These are phyloP conservation scores for Fistulinella cinereoalba DNA, from an alignment of 1,284 basidiomycete species.

Conservation along the genomic window DNA sequence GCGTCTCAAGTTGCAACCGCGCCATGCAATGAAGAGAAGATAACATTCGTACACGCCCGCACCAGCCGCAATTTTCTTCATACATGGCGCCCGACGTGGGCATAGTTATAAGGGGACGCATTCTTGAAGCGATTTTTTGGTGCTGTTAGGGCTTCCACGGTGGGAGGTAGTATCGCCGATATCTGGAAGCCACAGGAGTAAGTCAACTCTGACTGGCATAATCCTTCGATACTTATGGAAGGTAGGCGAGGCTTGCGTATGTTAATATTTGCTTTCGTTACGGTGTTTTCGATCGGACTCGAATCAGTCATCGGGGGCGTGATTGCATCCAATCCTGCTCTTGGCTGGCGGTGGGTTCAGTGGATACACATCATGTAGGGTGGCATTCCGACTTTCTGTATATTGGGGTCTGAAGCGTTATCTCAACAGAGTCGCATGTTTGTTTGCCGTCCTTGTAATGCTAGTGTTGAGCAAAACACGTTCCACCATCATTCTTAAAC, in stretches of 20 bases:
- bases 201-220: not conserved
- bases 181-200: conserved; percentile 30
- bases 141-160: conserved; percentile 55
- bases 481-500: conserved; percentile 60
- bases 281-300: conserved; percentile 48
- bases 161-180: conserved; percentile 60
- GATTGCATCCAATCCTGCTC: conserved; percentile 47
- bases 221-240: not conserved
- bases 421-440: conserved; percentile 41
- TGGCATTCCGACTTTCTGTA: no score
- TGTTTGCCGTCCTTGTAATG: conserved; percentile 43
- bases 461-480: conserved; percentile 62
- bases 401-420: not conserved
- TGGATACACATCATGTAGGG: conserved; percentile 43
- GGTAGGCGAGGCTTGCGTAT: conserved; percentile 55
- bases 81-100: conserved; percentile 29
- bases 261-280: conserved; percentile 47
- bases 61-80: not conserved
- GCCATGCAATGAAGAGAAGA: conserved; percentile 3
- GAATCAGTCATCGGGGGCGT: conserved; percentile 55
- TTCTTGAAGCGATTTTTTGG: conserved; percentile 32
- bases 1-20: conserved; percentile 1
- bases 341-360: conserved; percentile 68
- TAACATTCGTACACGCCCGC: conserved; percentile 8
- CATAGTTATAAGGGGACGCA: conserved; percentile 20